Evolutionary conservation across 2,329 filamentous ascomycete genomes (phyloP), one percentile per base, ranked within the genome.

Genomic region (Bipolaris victoriae): DNA sequence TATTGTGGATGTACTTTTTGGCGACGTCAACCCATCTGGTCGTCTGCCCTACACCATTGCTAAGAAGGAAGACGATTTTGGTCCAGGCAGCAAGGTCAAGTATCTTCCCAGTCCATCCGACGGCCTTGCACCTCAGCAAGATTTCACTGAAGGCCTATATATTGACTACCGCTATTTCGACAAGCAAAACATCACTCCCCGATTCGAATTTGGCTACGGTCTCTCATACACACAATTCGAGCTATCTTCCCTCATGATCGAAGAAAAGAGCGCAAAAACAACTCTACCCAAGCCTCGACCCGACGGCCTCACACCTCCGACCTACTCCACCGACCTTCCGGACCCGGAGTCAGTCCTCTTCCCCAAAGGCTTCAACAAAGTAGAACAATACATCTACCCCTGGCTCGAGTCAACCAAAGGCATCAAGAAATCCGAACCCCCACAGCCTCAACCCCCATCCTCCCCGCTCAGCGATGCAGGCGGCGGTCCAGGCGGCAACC

Each of bases 111-210:
- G 91, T 64, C 67, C 70, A 7, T 61, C 62, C 1, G 72, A 75
- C 29, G 85, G 83, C 15, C 79, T 90, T 3, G 81, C 88, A 1
- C 91, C 92, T 0, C 91, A 96, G 70, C 91, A 96, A 65, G 88
- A 91, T 62, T 96, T 95, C 72, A 83, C 82, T 1, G 91, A 97
- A 71, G 91, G 91, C 0, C 78, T 97, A 0, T 93, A 93, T 71
- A 88, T 96, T 64, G 94, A 97, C 79, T 97, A 97, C 78, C 88
- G 92, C 11, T 86, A 93, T 75, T 93, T 97, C 66, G 92, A 97
- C 80, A 90, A 89, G 71, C 77, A 88, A 52, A 81, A 83, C 55
- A 88, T 95, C 58, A 81, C 82, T 5, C 93, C 93, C 0, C 88
- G 90, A 1, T 97, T 88, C 71, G 90, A 91, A 45, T 97, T 97